A percentile compares a stretch with the other conserved stretches of the same genome.
Conservation (phyloP, 768 basidiomycete species). For the Rhizopogon roseolus region DNA sequence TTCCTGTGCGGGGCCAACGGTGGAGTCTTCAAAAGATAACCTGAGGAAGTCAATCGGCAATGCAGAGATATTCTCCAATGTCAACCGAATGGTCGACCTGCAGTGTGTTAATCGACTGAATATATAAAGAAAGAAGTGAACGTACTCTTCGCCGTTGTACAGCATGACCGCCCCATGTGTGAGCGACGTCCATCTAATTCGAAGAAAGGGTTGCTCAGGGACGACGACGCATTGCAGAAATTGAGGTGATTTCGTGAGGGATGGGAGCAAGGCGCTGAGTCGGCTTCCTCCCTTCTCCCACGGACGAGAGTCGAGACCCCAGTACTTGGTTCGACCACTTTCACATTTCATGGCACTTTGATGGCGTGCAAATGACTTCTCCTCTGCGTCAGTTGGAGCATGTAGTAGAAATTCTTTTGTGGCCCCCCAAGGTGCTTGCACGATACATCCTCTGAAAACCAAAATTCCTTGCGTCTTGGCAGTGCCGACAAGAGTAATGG, state of each 20-base stretch:
- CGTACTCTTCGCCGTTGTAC: conserved; percentile 89
- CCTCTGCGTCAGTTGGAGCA: conserved; percentile 65
- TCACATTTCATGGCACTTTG: conserved; percentile 64
- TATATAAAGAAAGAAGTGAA: conserved; percentile 5
- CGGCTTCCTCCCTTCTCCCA: conserved; percentile 51
- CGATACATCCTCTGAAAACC: conserved; percentile 69
- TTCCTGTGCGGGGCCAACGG: conserved; percentile 70
- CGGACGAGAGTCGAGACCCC: conserved; percentile 66
- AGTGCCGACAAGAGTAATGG: conserved; percentile 64
- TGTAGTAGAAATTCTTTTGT: conserved; percentile 74
- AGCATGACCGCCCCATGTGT: conserved; percentile 94
- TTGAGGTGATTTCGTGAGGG: conserved; percentile 26
- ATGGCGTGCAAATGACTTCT: conserved; percentile 50
- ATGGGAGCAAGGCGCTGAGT: conserved; percentile 19
- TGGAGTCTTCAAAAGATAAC: conserved; percentile 88
- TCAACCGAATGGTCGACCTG: conserved; percentile 81
- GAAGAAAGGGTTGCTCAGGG: conserved; percentile 81
- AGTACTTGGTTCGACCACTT: conserved; percentile 63
- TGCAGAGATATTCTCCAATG: conserved; percentile 84
- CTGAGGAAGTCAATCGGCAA: conserved; percentile 83
- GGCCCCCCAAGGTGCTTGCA: conserved; percentile 71
- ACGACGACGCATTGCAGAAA: conserved; percentile 84
- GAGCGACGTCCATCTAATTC: conserved; percentile 82
- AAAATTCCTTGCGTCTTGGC: conserved; percentile 64
- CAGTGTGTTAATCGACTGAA: conserved; percentile 7